phyloP scores from a whole-genome alignment of 495 filamentous ascomycete genomes.

The Lindgomyces ingoldianus region DNA sequence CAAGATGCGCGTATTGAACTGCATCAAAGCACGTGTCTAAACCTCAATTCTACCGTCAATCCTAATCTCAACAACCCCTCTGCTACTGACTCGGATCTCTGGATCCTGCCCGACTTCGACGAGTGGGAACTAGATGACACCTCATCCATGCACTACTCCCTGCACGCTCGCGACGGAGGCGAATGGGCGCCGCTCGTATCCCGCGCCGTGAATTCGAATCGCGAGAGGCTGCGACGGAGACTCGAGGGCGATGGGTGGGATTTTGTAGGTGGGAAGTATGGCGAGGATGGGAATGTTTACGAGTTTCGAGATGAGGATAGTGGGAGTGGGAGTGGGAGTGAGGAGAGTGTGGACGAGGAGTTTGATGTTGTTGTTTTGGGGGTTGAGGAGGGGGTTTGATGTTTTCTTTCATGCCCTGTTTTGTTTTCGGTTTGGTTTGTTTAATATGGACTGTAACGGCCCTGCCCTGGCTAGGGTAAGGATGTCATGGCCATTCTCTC shows the following conservation, averaged over 20 bases:
- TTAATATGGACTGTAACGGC: no score
- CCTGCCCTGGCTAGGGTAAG: not conserved
- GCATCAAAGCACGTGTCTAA: slow-evolving; percentile 26
- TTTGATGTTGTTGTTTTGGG: slow-evolving; percentile 31
- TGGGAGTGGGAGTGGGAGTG: not conserved
- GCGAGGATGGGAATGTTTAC: slow-evolving; percentile 16
- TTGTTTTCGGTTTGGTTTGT: no score
- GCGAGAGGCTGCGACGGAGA: slow-evolving; percentile 17
- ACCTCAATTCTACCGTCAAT: no score
- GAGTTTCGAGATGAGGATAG: not conserved
- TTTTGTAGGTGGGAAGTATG: slow-evolving; percentile 32
- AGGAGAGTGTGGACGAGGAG: slow-evolving; percentile 34
- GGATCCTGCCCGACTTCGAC: slow-evolving; percentile 28
- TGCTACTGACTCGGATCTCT: slow-evolving; percentile 21
- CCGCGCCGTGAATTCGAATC: slow-evolving; percentile 29
- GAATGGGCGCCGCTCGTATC: slow-evolving; percentile 18
- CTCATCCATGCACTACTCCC: not conserved
- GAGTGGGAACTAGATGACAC: slow-evolving; percentile 16
- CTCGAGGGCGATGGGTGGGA: slow-evolving; percentile 35
- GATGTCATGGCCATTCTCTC: not conserved
- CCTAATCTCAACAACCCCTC: no score
- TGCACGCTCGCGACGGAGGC: no score
- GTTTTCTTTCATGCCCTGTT: not conserved
- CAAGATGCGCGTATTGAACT: slow-evolving; percentile 1
- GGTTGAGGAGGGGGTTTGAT: not conserved